Evolutionary conservation across 345 rosid genomes (phyloP), one percentile per base, ranked within the genome.

Genomic region (Rhizophora mangle): DNA sequence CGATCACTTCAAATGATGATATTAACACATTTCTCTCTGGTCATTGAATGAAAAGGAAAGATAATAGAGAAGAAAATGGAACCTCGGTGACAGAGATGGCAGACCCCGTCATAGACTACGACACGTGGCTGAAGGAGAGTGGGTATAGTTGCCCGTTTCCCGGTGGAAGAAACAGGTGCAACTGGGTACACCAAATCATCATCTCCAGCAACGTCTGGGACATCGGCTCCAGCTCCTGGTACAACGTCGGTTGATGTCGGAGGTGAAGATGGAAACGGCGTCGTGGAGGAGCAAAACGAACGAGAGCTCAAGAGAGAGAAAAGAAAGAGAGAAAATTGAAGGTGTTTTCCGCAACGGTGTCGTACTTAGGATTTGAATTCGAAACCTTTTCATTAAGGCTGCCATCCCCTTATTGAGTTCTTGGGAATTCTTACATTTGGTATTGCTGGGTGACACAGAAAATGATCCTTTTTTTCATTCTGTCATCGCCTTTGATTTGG

Each of bases 21-120:
- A 31, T 31, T 31, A 31, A 31, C 34, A 31, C 34, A 31, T 31
- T 31, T 39, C 13, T 9, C 11, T 39, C 11, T 39, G 15, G 10
- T 39, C 46, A 39, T 39, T 39, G 46, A 43, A 3, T 13, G 49
- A 43, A 15, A 15, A 22, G 18, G 60, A 10, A 3, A 24, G 30
- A 13, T 3, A 7, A 26, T 6, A 22, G 30, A 22, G 49, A 43
- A 19, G 49, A 43, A 43, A 11, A 13, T 13, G 49, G 16, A 77
- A 94, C 97, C 96, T 85, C 88, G 73, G 79, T 94, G 96, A 84
- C 98, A 94, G 84, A 94, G 97, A 82, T 84, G 96, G 77, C 97
- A 94, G 77, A 94, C 96, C 30, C 97, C 96, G 76, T 94, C 97
- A 71, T 89, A 94, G 61, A 94, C 77, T 39, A 89, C 96, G 71